Percentiles rank a stretch among this genome's conserved stretches.
phyloP scores from a whole-genome alignment of 1,284 basidiomycete genomes.

The Fomitopsis betulina region DNA sequence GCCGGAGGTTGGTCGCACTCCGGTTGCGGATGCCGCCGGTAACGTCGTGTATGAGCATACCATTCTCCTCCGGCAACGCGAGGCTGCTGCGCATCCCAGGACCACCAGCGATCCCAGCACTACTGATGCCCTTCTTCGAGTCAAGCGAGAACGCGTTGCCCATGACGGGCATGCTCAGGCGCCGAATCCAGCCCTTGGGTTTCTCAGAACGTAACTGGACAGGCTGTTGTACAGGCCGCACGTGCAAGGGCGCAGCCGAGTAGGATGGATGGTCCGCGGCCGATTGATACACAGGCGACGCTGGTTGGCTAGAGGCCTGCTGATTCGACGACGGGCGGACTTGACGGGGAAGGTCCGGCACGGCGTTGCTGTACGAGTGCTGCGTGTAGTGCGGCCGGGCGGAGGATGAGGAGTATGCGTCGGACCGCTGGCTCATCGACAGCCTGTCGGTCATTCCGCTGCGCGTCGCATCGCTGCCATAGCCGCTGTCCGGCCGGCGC shows the following conservation, averaged over 20 bases:
- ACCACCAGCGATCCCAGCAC: constrained; percentile 19
- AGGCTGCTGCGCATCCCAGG: constrained; percentile 21
- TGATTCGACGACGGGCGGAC: constrained; percentile 13
- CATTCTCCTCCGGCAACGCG: constrained; percentile 25
- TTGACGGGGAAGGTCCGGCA: constrained; percentile 36
- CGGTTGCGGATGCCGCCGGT: constrained; percentile 21
- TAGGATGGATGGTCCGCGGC: constrained; percentile 45
- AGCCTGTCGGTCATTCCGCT: not conserved
- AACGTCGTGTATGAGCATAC: constrained; percentile 18
- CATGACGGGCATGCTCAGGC: constrained; percentile 71
- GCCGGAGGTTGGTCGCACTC: constrained; percentile 23
- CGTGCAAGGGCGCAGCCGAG: constrained; percentile 30
- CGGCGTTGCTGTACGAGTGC: constrained; percentile 42
- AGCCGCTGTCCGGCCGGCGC: constrained; percentile 20
- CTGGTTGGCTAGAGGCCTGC: constrained; percentile 19
- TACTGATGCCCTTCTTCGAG: constrained; percentile 29
- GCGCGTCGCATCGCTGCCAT: constrained; percentile 22
- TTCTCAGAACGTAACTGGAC: constrained; percentile 46
- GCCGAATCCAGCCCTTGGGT: constrained; percentile 67
- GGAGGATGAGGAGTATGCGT: constrained; percentile 6
- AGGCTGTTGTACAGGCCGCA: constrained; percentile 39
- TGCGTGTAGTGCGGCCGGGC: constrained; percentile 16
- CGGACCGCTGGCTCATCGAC: constrained; percentile 15
- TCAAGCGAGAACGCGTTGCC: constrained; percentile 45
- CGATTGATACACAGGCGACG: constrained; percentile 20